Evolutionary conservation across 306 rosid species (phyloP).

Genomic region (Lablab purpureus): DNA sequence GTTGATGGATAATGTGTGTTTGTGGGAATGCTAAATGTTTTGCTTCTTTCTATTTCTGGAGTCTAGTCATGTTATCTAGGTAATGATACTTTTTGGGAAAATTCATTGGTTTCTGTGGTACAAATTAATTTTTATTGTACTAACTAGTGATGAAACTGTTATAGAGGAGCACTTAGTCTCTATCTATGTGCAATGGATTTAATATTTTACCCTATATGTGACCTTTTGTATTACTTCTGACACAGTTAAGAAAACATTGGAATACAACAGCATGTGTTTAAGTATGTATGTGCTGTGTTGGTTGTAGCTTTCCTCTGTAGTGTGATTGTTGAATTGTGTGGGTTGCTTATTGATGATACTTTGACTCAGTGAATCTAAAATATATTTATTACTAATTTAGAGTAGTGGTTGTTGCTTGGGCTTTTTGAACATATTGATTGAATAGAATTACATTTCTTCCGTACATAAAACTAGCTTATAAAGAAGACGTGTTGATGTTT

Average conservation of each 20-base stretch:
- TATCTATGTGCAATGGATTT: conserved; percentile 19
- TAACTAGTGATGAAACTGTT: conserved; percentile 30
- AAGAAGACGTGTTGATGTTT: background rate
- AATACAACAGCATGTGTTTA: background rate
- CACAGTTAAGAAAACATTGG: background rate
- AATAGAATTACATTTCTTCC: conserved; percentile 23
- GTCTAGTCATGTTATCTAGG: background rate
- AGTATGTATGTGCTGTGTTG: conserved; percentile 27
- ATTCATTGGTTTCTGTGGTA: background rate
- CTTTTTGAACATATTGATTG: background rate
- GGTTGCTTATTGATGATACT: conserved; percentile 27
- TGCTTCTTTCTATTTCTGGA: conserved; percentile 20
- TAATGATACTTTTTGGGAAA: background rate
- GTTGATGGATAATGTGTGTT: conserved; percentile 12
- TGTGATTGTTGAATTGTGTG: conserved; percentile 34
- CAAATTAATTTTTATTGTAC: background rate
- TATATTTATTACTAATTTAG: background rate
- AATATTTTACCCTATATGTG: background rate
- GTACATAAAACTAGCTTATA: background rate
- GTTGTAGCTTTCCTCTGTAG: background rate
- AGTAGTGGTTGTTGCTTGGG: too few species aligned
- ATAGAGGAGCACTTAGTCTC: conserved; percentile 11
- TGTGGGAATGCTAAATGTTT: background rate
- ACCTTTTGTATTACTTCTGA: conserved; percentile 8
- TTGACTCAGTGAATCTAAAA: conserved; percentile 23